Percentiles rank a stretch among this genome's conserved stretches.
Evolutionary conservation across 306 rosid species (phyloP).

Genomic region (Spatholobus suberectus): DNA sequence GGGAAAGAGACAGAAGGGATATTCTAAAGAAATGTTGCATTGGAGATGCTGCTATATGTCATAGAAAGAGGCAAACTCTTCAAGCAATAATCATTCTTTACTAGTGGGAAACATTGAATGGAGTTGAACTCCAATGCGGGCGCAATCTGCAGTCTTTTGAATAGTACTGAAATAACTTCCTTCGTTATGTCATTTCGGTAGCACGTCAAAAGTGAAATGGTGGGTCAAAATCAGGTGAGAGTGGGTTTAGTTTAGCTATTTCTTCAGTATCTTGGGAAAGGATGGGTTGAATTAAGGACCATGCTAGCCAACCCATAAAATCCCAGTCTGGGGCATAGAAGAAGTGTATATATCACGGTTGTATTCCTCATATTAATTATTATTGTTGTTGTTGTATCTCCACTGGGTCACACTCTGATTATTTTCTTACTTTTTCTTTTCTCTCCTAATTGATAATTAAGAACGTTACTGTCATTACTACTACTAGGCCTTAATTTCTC

Average conservation of each 20-base stretch:
- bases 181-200: slow-evolving; percentile 20
- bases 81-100: slow-evolving; percentile 15
- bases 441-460: background rate
- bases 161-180: background rate
- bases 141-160: background rate
- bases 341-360: background rate
- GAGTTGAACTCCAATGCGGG: slow-evolving; percentile 21
- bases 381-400: background rate
- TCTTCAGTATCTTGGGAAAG: background rate
- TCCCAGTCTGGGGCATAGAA: background rate
- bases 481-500: background rate
- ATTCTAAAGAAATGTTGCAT: background rate
- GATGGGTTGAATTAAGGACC: background rate
- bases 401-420: background rate
- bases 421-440: background rate
- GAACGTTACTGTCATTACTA: background rate
- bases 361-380: slow-evolving; percentile 1
- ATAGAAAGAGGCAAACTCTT: slow-evolving; percentile 10
- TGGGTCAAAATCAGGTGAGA: slow-evolving; percentile 11
- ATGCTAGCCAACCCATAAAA: background rate
- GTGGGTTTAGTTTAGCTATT: slow-evolving; percentile 19
- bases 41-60: background rate
- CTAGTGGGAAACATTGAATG: slow-evolving; percentile 17
- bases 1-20: slow-evolving; percentile 19
- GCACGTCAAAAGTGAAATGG: slow-evolving; percentile 24